phyloP scores from a whole-genome alignment of 495 filamentous ascomycete genomes.

The Friedmanniomyces simplex region DNA sequence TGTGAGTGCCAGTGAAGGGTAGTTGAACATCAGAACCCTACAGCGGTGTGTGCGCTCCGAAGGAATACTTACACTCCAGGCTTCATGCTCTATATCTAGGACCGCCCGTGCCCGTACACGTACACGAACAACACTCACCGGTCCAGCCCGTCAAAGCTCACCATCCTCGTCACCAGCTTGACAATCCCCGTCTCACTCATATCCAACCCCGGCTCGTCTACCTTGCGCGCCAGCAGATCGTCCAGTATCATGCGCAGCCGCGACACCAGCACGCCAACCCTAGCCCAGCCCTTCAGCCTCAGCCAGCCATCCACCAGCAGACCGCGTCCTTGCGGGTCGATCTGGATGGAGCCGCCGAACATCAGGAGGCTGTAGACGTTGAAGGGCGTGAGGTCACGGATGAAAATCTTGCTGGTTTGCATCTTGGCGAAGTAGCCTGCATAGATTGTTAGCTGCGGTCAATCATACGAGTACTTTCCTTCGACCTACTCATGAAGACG shows the following conservation, averaged over 20 bases:
- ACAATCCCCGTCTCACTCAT: conserved; percentile 57
- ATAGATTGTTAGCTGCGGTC: not conserved
- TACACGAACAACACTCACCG: not conserved
- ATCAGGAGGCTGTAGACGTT: conserved; percentile 82
- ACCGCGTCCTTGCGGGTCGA: conserved; percentile 82
- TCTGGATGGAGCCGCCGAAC: conserved; percentile 72
- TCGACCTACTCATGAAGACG: conserved; percentile 48
- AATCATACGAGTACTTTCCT: not conserved
- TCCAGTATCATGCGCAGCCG: conserved; percentile 79
- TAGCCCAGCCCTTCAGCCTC: conserved; percentile 80
- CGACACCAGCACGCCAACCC: conserved; percentile 83
- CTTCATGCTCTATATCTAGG: no score
- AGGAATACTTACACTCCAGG: no score
- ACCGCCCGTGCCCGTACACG: no score
- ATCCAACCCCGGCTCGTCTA: conserved; percentile 61
- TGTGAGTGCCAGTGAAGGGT: no score
- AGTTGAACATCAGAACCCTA: no score
- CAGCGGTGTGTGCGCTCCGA: no score
- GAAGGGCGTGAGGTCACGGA: conserved; percentile 85
- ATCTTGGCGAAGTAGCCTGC: conserved; percentile 72
- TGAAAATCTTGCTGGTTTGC: conserved; percentile 78
- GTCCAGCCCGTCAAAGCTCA: conserved; percentile 83
- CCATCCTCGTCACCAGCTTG: conserved; percentile 59
- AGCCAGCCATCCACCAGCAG: conserved; percentile 91
- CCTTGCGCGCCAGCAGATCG: conserved; percentile 60